Evolutionary conservation across 306 rosid genomes (phyloP), one percentile per base, ranked within the genome.

Genomic region (Gynostemma pentaphyllum): DNA sequence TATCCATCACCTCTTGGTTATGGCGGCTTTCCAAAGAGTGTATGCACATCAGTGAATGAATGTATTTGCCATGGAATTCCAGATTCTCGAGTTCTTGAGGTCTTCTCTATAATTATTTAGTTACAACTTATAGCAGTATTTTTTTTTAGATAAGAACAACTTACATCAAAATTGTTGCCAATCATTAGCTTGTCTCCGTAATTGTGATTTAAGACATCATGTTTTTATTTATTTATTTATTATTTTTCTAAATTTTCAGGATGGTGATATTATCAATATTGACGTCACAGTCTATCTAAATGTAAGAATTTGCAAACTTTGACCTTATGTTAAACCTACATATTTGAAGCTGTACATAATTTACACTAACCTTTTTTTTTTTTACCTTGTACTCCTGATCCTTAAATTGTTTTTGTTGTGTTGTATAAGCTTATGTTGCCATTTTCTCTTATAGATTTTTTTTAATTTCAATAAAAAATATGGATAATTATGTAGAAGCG

Each of bases 1-100:
- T 92, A 88, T 76, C 96, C 96, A 0, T 92, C 99, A 28, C 99
- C 95, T 57, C 88, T 92, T 39, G 99, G 96, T 51, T 92, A 92
- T 48, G 90, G 94, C 67, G 89, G 90, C 50, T 92, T 92, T 80
- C 99, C 95, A 29, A 92, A 92, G 85, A 92, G 99, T 61, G 94
- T 92, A 37, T 88, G 99, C 83, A 92, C 99, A 42, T 92, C 99
- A 50, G 85, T 92, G 70, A 92, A 92, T 76, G 99, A 92, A 74
- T 88, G 96, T 72, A 88, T 88, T 47, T 88, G 95, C 84, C 99
- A 88, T 69, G 95, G 96, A 75, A 88, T 88, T 72, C 96, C 99
- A 59, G 99, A 92, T 84, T 86, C 90, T 30, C 77, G 87, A 51
- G 71, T 59, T 7, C 95, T 92, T 45, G 90, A 92, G 99, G 99